Percentiles rank a stretch among this genome's conserved stretches.
Conservation (phyloP, 257 asterid species). For the Solanum tacnaense region DNA sequence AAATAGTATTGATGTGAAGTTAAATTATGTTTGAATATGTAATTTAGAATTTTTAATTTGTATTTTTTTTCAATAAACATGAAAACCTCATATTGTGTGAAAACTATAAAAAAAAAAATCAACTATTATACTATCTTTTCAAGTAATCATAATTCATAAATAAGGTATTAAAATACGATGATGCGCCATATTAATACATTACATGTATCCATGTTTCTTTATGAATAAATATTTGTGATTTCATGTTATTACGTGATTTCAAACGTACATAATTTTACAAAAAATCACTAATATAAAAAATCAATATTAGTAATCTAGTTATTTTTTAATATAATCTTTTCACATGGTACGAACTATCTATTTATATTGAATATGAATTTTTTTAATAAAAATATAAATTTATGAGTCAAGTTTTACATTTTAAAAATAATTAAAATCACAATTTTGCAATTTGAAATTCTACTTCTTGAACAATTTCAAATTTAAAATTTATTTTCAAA, state of each 20-base stretch:
- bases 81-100: neutral
- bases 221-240: neutral
- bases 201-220: neutral
- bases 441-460: neutral
- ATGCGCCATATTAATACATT: neutral
- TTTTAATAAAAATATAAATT: too few relatives aligned
- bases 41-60: neutral
- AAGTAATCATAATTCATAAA: neutral
- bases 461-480: rapidly evolving
- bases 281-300: neutral
- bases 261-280: neutral
- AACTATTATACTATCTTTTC: neutral
- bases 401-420: too few relatives aligned
- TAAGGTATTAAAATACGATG: neutral
- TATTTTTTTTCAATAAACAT: neutral
- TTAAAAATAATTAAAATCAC: too few relatives aligned
- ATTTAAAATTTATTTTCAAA: neutral
- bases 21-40: neutral
- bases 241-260: neutral
- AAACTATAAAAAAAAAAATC: neutral
- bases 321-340: neutral
- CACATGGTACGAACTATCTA: neutral
- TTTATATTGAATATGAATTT: neutral
- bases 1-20: neutral
- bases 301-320: neutral